Percentiles rank a stretch among this genome's conserved stretches.
These are phyloP conservation scores for Poa pratensis DNA, from an alignment of 176 grass and related monocot genomes.

Conservation along the genomic window DNA sequence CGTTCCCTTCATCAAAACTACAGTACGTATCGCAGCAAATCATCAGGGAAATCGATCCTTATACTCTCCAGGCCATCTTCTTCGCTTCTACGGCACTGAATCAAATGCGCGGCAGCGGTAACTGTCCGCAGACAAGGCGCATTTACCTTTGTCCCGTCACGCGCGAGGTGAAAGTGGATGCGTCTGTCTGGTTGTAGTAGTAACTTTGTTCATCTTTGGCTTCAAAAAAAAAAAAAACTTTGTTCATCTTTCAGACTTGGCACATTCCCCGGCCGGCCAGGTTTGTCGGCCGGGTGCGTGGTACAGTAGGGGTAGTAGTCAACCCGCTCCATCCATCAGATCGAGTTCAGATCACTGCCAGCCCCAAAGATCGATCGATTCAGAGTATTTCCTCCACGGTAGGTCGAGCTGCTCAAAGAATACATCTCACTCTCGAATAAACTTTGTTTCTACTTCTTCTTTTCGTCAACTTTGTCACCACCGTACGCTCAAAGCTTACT, in stretches of 20 bases:
- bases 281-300: conserved; percentile 41
- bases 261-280: conserved; percentile 50
- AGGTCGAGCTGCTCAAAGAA: background rate
- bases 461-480: background rate
- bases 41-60: background rate
- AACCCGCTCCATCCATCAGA: conserved; percentile 44
- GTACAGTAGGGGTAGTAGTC: background rate
- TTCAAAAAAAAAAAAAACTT: too few species aligned
- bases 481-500: background rate
- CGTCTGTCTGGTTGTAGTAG: conserved; percentile 41
- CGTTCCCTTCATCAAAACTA: background rate
- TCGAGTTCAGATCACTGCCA: background rate
- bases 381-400: background rate
- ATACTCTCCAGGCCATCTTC: background rate
- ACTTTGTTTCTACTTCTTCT: background rate
- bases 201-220: conserved; percentile 40
- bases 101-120: background rate
- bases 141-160: conserved; percentile 78
- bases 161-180: conserved; percentile 73
- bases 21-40: background rate
- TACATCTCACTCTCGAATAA: background rate
- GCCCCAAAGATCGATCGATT: background rate
- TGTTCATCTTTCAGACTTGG: conserved; percentile 34
- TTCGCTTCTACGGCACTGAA: conserved; percentile 61
- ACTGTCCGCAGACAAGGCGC: conserved; percentile 25